phyloP scores from a whole-genome alignment of 257 asterid genomes.

The Solanum dulcamara region DNA sequence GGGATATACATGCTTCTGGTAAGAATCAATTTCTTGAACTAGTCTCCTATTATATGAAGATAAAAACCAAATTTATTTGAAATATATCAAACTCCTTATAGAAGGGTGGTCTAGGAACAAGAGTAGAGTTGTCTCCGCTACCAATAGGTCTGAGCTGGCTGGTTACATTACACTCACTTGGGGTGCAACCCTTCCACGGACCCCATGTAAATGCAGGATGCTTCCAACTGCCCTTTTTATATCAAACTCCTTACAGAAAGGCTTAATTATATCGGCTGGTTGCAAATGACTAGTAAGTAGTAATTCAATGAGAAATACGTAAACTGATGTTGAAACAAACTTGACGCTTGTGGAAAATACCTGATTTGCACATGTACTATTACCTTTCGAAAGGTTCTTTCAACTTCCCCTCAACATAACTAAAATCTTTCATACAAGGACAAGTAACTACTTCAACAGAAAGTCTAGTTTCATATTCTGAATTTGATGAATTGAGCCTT shows the following conservation, averaged over 20 bases:
- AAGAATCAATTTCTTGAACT: not conserved
- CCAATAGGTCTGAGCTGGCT: not conserved
- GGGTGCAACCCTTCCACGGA: not conserved
- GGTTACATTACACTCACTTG: not conserved
- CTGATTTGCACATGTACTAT: not conserved
- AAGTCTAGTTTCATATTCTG: not conserved
- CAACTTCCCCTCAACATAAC: not conserved
- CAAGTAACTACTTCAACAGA: not conserved
- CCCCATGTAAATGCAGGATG: not conserved
- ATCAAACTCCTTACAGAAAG: not conserved
- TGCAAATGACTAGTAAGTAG: not conserved
- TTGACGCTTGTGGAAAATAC: not conserved
- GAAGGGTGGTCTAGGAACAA: not conserved
- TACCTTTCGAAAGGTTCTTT: not conserved
- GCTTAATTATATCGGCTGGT: not conserved
- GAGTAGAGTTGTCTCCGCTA: not conserved
- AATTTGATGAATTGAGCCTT: not conserved
- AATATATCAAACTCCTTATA: not conserved
- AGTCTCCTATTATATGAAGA: not conserved
- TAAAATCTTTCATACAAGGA: not conserved
- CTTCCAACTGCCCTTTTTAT: not conserved
- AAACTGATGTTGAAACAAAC: not conserved
- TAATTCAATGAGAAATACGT: not conserved
- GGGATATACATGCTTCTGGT: slow-evolving; percentile 26
- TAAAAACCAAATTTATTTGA: not conserved